A percentile compares a stretch with the other conserved stretches of the same genome.
These are phyloP conservation scores for Coemansia sp. DNA, from an alignment of 192 early-diverging fungal genomes.

Conservation along the genomic window DNA sequence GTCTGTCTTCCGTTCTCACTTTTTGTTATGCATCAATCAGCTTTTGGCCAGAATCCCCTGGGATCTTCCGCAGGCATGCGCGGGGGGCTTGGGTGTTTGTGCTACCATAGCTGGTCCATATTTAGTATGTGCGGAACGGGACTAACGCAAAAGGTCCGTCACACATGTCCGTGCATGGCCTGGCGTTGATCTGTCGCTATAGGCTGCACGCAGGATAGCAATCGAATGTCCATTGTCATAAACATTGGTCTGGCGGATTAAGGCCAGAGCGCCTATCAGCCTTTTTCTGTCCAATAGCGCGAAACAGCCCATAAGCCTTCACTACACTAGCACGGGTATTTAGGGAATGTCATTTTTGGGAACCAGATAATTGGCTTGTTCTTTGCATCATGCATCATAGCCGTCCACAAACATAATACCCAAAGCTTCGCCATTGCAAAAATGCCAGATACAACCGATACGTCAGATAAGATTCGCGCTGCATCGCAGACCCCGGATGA, in stretches of 20 bases:
- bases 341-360: background rate
- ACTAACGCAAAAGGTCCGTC: conserved; percentile 5
- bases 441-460: conserved; percentile 27
- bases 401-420: background rate
- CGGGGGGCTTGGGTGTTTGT: background rate
- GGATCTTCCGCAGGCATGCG: background rate
- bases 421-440: background rate
- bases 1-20: background rate
- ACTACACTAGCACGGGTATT: background rate
- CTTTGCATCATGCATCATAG: background rate
- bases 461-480: conserved; percentile 18
- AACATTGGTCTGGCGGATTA: background rate
- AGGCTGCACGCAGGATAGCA: background rate
- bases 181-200: background rate
- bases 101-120: background rate
- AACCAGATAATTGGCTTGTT: background rate
- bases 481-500: conserved; percentile 21
- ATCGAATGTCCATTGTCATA: background rate
- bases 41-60: background rate
- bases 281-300: no score
- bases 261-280: background rate
- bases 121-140: background rate
- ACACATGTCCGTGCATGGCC: background rate
- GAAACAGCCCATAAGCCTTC: background rate
- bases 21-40: background rate